Conservation (phyloP, 225 moss, liverwort and hornwort genomes). For the Pseudisothecium myosuroides region DNA sequence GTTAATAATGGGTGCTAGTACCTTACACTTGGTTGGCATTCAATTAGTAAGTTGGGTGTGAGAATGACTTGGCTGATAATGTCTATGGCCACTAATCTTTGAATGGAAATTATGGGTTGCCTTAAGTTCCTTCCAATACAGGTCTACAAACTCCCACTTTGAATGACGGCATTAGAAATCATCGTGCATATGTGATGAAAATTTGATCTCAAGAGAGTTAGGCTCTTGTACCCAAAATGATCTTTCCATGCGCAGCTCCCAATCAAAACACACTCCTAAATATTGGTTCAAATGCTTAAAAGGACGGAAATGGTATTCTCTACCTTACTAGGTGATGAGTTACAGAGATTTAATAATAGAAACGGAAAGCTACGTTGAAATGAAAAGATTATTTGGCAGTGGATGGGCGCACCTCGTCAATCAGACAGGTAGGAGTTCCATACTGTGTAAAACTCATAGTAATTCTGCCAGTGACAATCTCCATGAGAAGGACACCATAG, state of each 20-base stretch:
- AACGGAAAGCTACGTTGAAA: neutral
- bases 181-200: neutral
- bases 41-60: neutral
- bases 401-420: constrained; percentile 14
- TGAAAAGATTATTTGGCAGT: neutral
- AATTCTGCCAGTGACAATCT: constrained; percentile 32
- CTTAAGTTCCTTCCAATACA: neutral
- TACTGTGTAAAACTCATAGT: constrained; percentile 18
- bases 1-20: neutral
- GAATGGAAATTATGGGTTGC: neutral
- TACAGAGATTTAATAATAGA: neutral
- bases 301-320: neutral
- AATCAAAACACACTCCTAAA: neutral
- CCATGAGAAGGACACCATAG: constrained; percentile 40
- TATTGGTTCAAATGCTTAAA: neutral
- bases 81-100: neutral
- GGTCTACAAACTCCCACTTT: neutral
- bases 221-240: neutral
- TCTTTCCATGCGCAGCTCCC: too few species aligned
- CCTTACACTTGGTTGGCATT: neutral
- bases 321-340: neutral
- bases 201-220: neutral
- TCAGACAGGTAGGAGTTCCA: constrained; percentile 12
- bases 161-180: neutral
- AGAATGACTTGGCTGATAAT: neutral